Base-by-base conservation (phyloP, 305 asterid species). In the Solanum hybrid region DNA sequence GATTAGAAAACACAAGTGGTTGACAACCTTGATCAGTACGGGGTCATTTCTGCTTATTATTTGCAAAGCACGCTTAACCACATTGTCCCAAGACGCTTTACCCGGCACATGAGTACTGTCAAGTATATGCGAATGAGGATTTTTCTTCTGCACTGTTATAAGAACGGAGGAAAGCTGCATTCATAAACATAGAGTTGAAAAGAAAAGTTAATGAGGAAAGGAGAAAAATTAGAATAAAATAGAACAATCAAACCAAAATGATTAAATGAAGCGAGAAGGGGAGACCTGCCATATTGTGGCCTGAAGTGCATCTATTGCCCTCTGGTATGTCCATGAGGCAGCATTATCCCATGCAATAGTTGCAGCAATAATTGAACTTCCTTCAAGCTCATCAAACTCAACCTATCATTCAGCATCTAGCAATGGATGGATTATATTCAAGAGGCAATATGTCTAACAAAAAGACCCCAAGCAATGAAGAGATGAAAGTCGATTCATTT, bases 301-400 rank as follows among this genome's bases (percentile, higher is more conserved):
- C 89, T 92, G 96, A 80, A 97, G 96, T 61, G 95, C 92, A 90
- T 95, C 95, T 89, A 96, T 87, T 24, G 99, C 98, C 87, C 92
- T 93, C 41, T 36, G 95, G 88, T 93, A 96, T 26, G 97, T 93
- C 88, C 93, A 93, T 45, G 98, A 96, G 65, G 95, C 91, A 91
- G 95, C 91, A 89, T 94, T 93, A 89, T 97, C 99, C 99, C 99
- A 97, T 1, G 99, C 99, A 81, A 97, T 89, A 32, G 98, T 97
- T 91, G 96, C 98, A 77, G 98, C 99, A 72, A 97, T 89, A 93
- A 96, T 95, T 13, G 99, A 97, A 91, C 98, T 95, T 93, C 96
- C 98, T 92, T 96, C 95, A 89, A 96, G 94, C 92, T 97, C 99
- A 91, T 96, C 95, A 89, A 97, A 95, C 91, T 97, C 99, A 80